These are phyloP conservation scores for Ascosphaera apis DNA, from an alignment of 2,329 filamentous ascomycete genomes.

Conservation along the genomic window DNA sequence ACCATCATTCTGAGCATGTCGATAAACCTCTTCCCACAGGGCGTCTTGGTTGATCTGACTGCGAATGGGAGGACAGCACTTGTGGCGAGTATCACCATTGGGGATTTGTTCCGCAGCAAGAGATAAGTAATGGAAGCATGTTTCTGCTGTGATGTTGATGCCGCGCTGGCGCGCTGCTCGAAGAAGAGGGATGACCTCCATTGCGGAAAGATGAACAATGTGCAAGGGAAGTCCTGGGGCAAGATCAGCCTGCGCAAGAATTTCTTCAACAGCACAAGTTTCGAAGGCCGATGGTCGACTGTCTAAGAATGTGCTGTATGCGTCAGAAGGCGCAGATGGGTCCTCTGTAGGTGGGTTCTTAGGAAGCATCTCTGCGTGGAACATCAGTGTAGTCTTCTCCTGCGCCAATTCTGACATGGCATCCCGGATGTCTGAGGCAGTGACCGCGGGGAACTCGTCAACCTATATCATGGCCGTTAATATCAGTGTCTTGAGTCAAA, in stretches of 20 bases:
- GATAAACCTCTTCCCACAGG: conserved; percentile 59
- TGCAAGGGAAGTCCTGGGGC: conserved; percentile 70
- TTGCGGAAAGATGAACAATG: conserved; percentile 83
- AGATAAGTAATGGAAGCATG: conserved; percentile 85
- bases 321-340: conserved; percentile 46
- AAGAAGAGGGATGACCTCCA: conserved; percentile 63
- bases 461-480: conserved; percentile 30
- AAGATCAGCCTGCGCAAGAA: conserved; percentile 55
- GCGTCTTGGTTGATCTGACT: conserved; percentile 58
- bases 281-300: conserved; percentile 79
- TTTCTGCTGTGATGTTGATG: conserved; percentile 77
- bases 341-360: conserved; percentile 49
- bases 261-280: conserved; percentile 71
- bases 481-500: no score
- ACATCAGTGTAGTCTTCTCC: conserved; percentile 81
- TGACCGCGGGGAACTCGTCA: conserved; percentile 88
- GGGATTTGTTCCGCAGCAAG: conserved; percentile 61
- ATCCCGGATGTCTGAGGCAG: conserved; percentile 49
- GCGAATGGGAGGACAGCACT: conserved; percentile 86
- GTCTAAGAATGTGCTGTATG: conserved; percentile 76
- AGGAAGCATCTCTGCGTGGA: conserved; percentile 94
- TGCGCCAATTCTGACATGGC: conserved; percentile 64
- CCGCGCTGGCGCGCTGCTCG: conserved; percentile 48
- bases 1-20: conserved; percentile 35
- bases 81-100: conserved; percentile 74